Evolutionary conservation across 2,329 filamentous ascomycete species (phyloP).

Genomic region (Aspergillus ibericus): DNA sequence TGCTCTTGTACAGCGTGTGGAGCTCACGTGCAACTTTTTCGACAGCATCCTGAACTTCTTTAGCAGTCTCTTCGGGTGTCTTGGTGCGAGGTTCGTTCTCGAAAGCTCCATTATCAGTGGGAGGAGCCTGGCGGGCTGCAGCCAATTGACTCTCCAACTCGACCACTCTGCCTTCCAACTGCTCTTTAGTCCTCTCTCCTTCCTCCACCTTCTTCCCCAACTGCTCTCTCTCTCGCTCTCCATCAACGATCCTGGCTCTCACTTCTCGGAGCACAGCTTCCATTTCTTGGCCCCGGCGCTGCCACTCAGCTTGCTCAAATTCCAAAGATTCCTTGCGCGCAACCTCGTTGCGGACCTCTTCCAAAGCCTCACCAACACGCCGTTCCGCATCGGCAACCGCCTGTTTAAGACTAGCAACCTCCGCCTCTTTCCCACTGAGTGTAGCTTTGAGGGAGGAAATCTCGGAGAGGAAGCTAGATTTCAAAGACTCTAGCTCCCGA

Average conservation of each 20-base stretch:
- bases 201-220: conserved; percentile 75
- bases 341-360: conserved; percentile 77
- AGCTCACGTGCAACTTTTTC: conserved; percentile 93
- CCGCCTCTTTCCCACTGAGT: conserved; percentile 87
- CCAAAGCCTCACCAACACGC: conserved; percentile 81
- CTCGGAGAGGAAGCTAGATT: conserved; percentile 85
- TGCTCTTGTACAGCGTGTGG: conserved; percentile 90
- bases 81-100: conserved; percentile 37
- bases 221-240: conserved; percentile 78
- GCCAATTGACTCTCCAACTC: conserved; percentile 49
- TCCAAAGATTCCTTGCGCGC: conserved; percentile 68
- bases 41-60: conserved; percentile 78
- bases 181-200: conserved; percentile 60
- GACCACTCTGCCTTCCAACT: conserved; percentile 46
- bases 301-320: conserved; percentile 78
- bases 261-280: conserved; percentile 76
- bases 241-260: conserved; percentile 75
- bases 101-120: conserved; percentile 34
- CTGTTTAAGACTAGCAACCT: conserved; percentile 81
- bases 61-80: conserved; percentile 48
- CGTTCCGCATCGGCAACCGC: conserved; percentile 89
- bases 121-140: conserved; percentile 38
- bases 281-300: conserved; percentile 81
- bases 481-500: conserved; percentile 86
- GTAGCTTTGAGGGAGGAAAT: conserved; percentile 93